Evolutionary conservation across 192 early-diverging fungal genomes (phyloP), one percentile per base, ranked within the genome.

Genomic region (Coemansia sp.): DNA sequence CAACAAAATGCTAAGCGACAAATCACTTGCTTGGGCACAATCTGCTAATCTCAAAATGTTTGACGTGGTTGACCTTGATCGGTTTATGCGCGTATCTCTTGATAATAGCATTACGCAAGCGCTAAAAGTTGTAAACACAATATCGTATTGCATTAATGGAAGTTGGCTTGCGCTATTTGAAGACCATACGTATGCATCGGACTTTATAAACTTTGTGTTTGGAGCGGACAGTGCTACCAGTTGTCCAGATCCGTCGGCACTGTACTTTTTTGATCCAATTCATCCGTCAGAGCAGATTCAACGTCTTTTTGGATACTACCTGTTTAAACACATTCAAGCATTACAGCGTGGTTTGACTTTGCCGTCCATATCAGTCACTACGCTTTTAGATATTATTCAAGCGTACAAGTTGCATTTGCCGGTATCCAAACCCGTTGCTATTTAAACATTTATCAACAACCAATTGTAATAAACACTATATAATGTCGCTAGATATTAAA

Each of bases 231-330:
- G 13, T 9, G 43, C 37, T 20, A n/a, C 12, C 1, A 13, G 8
- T 1, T 78, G 75, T 27, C 1, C 10, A 2, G 70, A 78, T 48
- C 66, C 75, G 0, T 41, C 49, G 9, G 43, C 50, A 0, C 26
- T 53, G 1, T 78, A 65, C 37, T 78, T 69, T 35, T 66, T 72
- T 47, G 75, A 78, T 13, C 75, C 75, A 0, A 67, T 73, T 3
- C 75, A 78, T 26, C 75, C 75, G 0, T 53, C 69, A 22, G 75
- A 73, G 22, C 70, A 66, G 8, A 66, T 78, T 0, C 75, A 78
- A 13, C 54, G 75, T 3, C 50, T 78, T 12, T 78, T 78, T 61
- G 75, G 66, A 5, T 78, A 73, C 24, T 64, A 63, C 11, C 23
- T 62, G 50, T 62, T 14, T 22, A 13, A 62, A 52, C 50, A 52